phyloP scores from a whole-genome alignment of 345 rosid species.

The Gossypioides kirkii region DNA sequence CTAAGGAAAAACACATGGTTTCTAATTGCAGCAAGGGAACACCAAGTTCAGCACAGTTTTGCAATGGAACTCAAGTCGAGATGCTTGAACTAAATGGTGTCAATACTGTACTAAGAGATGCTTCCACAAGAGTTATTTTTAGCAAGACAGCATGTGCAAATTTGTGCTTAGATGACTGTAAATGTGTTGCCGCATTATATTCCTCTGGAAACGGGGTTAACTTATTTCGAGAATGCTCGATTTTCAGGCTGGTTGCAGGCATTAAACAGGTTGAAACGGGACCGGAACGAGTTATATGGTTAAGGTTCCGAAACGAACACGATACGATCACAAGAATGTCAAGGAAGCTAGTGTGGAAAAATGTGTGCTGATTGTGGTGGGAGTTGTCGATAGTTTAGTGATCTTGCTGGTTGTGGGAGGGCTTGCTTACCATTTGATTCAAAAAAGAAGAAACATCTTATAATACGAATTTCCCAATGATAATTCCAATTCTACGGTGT shows the following conservation, averaged over 20 bases:
- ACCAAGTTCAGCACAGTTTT: conserved; percentile 23
- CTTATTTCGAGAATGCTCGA: conserved; percentile 31
- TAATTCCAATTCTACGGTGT: background rate
- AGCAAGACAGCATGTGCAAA: conserved; percentile 51
- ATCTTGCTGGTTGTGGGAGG: conserved; percentile 56
- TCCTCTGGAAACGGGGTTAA: conserved; percentile 15
- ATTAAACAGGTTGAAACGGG: conserved; percentile 52
- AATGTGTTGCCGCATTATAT: conserved; percentile 57
- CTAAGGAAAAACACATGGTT: conserved; percentile 18
- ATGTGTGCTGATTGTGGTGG: conserved; percentile 73
- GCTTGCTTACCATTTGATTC: conserved; percentile 46
- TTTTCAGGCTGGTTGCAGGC: conserved; percentile 62
- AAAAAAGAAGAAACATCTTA: conserved; percentile 38
- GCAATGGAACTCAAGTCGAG: conserved; percentile 31
- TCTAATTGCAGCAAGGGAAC: conserved; percentile 32
- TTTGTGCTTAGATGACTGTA: conserved; percentile 57
- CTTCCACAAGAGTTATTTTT: conserved; percentile 31
- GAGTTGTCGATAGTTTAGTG: conserved; percentile 54
- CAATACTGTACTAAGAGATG: conserved; percentile 43
- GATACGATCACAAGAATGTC: conserved; percentile 22
- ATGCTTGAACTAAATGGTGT: conserved; percentile 71
- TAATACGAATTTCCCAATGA: background rate
- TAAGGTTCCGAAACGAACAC: conserved; percentile 60
- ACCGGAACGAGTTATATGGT: conserved; percentile 64
- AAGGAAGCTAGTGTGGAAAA: conserved; percentile 44